Evolutionary conservation across 2,329 filamentous ascomycete genomes (phyloP).

Genomic region (Sordariomycetes sp.): DNA sequence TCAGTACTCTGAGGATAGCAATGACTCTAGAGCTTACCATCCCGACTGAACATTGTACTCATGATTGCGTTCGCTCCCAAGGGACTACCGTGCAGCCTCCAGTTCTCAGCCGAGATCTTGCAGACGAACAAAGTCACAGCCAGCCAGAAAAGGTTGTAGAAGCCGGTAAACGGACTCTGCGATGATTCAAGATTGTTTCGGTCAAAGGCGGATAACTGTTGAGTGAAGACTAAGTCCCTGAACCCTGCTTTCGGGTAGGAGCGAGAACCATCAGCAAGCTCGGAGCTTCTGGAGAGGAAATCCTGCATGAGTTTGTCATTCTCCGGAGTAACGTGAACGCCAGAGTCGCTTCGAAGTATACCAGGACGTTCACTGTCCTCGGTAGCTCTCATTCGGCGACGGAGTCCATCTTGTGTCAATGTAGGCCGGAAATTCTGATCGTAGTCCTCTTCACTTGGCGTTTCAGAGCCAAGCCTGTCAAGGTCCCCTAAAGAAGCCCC

Average conservation of each 20-base stretch:
- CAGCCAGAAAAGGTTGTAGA: conserved; percentile 74
- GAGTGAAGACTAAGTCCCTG: conserved; percentile 56
- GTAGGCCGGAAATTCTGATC: conserved; percentile 25
- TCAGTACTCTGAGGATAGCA: conserved; percentile 1
- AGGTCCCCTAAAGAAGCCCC: conserved; percentile 12
- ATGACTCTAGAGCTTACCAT: conserved; percentile 22
- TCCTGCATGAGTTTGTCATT: conserved; percentile 17
- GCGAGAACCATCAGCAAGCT: conserved; percentile 11
- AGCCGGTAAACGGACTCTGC: conserved; percentile 67
- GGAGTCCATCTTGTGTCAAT: conserved; percentile 9
- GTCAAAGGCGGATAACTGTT: conserved; percentile 67
- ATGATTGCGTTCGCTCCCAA: conserved; percentile 66
- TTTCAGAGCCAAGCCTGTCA: conserved; percentile 23
- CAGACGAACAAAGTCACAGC: conserved; percentile 56
- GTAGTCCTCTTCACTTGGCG: conserved; percentile 36
- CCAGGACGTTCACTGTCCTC: conserved; percentile 8
- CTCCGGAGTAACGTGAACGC: conserved; percentile 16
- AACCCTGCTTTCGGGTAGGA: conserved; percentile 18
- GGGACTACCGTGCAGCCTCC: conserved; percentile 56
- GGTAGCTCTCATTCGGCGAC: conserved; percentile 6
- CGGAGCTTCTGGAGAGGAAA: conserved; percentile 14
- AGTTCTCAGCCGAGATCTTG: conserved; percentile 60
- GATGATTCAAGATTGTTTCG: conserved; percentile 55
- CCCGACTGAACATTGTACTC: conserved; percentile 51
- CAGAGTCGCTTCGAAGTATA: conserved; percentile 10